Conservation (phyloP, 306 rosid genomes). For the Arachis hypogaea region DNA sequence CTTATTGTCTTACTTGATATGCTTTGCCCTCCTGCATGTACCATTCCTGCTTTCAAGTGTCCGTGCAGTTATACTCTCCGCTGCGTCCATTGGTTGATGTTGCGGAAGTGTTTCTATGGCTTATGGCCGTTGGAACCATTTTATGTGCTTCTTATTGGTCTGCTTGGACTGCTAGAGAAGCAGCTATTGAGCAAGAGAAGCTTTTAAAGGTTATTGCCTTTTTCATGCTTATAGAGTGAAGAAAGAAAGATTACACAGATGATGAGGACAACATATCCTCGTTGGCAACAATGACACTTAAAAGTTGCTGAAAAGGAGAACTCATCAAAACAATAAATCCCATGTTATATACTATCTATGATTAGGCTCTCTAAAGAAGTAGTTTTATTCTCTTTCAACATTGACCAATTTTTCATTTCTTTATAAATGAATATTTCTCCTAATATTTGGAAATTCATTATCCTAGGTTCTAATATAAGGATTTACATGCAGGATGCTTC, state of each 20-base stretch:
- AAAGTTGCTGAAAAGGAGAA: constrained; percentile 23
- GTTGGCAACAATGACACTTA: background rate
- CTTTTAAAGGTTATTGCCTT: constrained; percentile 68
- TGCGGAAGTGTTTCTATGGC: constrained; percentile 98
- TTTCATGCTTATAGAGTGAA: constrained; percentile 29
- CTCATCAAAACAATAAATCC: constrained; percentile 8
- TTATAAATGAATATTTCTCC: constrained; percentile 11
- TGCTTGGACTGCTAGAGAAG: constrained; percentile 94
- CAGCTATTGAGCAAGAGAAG: constrained; percentile 84
- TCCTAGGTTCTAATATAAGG: constrained; percentile 22
- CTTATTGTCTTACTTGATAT: constrained; percentile 32
- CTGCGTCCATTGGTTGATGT: constrained; percentile 91
- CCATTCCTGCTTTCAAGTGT: constrained; percentile 59
- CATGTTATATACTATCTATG: constrained; percentile 3
- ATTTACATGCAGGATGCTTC: constrained; percentile 73
- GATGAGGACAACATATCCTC: constrained; percentile 16
- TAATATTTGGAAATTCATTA: constrained; percentile 27
- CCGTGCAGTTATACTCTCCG: constrained; percentile 97
- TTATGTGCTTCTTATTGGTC: constrained; percentile 95
- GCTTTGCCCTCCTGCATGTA: constrained; percentile 40
- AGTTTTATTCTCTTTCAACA: constrained; percentile 20
- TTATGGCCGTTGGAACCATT: constrained; percentile 98
- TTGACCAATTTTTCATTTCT: constrained; percentile 9
- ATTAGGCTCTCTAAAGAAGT: background rate
- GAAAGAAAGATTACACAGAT: constrained; percentile 14